Conservation (phyloP, 192 early-diverging fungal species). For the Coemansia sp. region DNA sequence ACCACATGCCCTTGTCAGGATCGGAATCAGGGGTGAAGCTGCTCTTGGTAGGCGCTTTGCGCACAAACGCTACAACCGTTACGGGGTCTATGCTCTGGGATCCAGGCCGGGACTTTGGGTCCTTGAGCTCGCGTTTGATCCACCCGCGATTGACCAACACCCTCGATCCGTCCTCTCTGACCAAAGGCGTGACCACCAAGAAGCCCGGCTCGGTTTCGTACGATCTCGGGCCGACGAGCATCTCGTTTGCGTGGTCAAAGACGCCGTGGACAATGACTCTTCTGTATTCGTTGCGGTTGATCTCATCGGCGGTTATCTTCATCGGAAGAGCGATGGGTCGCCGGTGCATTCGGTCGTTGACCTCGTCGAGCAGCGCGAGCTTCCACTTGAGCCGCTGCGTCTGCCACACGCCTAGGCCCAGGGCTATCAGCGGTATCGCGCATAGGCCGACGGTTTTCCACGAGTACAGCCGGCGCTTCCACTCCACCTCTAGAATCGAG, state of each 20-base stretch:
- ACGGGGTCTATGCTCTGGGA: slow-evolving; percentile 57
- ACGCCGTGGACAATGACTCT: slow-evolving; percentile 67
- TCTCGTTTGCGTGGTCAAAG: slow-evolving; percentile 71
- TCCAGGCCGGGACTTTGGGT: slow-evolving; percentile 55
- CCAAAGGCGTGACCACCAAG: slow-evolving; percentile 71
- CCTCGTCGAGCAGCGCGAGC: slow-evolving; percentile 67
- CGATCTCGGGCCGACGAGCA: slow-evolving; percentile 78
- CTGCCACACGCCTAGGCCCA: slow-evolving; percentile 85
- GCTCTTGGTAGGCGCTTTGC: slow-evolving; percentile 56
- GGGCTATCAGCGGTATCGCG: slow-evolving; percentile 40
- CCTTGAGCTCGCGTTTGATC: slow-evolving; percentile 70
- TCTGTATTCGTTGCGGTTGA: slow-evolving; percentile 69
- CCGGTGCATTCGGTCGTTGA: slow-evolving; percentile 63
- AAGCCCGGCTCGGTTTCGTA: slow-evolving; percentile 70
- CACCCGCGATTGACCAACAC: slow-evolving; percentile 88
- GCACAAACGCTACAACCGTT: slow-evolving; percentile 64
- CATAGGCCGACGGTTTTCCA: slow-evolving; percentile 52
- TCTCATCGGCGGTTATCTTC: slow-evolving; percentile 56
- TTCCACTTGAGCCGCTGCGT: slow-evolving; percentile 87
- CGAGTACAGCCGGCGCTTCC: slow-evolving; percentile 44
- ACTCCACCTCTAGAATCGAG: slow-evolving; percentile 38
- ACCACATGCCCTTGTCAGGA: slow-evolving; percentile 76
- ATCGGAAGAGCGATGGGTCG: slow-evolving; percentile 67
- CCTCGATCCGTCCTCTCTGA: slow-evolving; percentile 65
- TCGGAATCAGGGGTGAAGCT: slow-evolving; percentile 60